Base-by-base conservation (phyloP, 768 basidiomycete genomes). In the Strobilomyces echinocephalus region DNA sequence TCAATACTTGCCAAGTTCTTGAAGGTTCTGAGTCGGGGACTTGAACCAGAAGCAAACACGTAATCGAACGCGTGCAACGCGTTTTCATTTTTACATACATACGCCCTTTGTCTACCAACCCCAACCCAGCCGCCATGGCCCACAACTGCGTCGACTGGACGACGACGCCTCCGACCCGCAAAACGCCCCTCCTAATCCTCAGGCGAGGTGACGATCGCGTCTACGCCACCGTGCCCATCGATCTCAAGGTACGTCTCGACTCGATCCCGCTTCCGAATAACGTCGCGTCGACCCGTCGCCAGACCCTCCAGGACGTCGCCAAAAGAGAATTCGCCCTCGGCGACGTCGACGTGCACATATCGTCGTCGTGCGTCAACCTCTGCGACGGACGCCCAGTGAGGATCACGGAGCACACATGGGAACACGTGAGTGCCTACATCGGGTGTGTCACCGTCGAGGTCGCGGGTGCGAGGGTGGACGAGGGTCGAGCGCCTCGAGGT, bases 81-180 rank as follows among this genome's bases (percentile, higher is more conserved):
- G 24, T 24, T 24, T 24, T 24, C 24, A 24, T 24, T 24, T 24
- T 24, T 24, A 24, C 24, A 24, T 24, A 24, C 24, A 24, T 24
- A 24, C 24, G 24, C 14, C 21, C 9, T 10, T 14, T 28, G 42
- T 14, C 16, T n/a, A 11, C 44, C n/a, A 45, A 20, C 18, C 20
- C 39, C 18, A 10, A 8, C 18, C 38, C n/a, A 20, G 38, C 8
- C 7, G n/a, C 2, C 36, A 69, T 66, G 65, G 34, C 43, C 8
- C 67, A 69, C 54, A n/a, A 63, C 16, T 69, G 67, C 54, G 21
- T 63, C 5, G 60, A 69, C 50, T 70, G 67, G 67, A 47, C 55
- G 0, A n/a, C 45, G 3, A 49, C 0, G 3, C 63, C 63, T 0
- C 67, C 67, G n/a, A 35, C 41, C 0, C 58, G 65, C 0, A 68